phyloP scores from a whole-genome alignment of 352 stramenopile genomes.

The Globisporangium nagaii region DNA sequence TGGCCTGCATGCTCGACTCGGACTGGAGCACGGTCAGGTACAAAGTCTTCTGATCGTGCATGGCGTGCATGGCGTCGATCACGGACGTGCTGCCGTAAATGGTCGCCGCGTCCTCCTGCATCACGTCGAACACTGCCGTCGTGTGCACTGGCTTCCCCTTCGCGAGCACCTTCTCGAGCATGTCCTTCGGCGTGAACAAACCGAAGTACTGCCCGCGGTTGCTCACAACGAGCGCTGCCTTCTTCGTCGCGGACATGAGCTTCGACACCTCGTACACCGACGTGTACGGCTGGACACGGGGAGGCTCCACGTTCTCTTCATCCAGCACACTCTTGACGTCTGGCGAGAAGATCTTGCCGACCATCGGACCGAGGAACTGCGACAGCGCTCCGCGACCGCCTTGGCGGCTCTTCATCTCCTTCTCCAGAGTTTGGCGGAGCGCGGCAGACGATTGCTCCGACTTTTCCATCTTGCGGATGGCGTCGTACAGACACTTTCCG shows the following conservation, averaged over 20 bases:
- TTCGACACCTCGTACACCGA: slow-evolving; percentile 92
- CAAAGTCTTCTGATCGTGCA: slow-evolving; percentile 86
- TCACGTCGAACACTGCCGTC: slow-evolving; percentile 91
- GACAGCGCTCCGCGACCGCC: slow-evolving; percentile 36
- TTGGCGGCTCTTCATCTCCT: slow-evolving; percentile 59
- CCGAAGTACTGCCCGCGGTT: slow-evolving; percentile 91
- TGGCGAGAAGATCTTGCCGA: slow-evolving; percentile 85
- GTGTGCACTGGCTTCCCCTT: slow-evolving; percentile 89
- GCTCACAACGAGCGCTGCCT: slow-evolving; percentile 93
- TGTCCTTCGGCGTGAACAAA: slow-evolving; percentile 97
- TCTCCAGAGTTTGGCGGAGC: slow-evolving; percentile 73
- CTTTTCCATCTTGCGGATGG: slow-evolving; percentile 96
- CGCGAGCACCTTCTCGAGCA: slow-evolving; percentile 94
- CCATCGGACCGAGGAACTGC: slow-evolving; percentile 75
- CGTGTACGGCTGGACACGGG: slow-evolving; percentile 81
- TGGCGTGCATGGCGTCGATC: slow-evolving; percentile 85
- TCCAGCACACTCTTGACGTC: slow-evolving; percentile 84
- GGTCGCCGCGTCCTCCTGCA: slow-evolving; percentile 70
- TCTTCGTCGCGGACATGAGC: slow-evolving; percentile 92
- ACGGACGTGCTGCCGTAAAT: slow-evolving; percentile 68
- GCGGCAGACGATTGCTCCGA: slow-evolving; percentile 70
- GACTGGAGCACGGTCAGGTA: slow-evolving; percentile 81
- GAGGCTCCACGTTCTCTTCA: slow-evolving; percentile 67
- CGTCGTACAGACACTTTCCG: slow-evolving; percentile 98
- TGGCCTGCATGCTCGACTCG: slow-evolving; percentile 50